phyloP scores from a whole-genome alignment of 768 basidiomycete genomes.

The Trametes gibbosa region DNA sequence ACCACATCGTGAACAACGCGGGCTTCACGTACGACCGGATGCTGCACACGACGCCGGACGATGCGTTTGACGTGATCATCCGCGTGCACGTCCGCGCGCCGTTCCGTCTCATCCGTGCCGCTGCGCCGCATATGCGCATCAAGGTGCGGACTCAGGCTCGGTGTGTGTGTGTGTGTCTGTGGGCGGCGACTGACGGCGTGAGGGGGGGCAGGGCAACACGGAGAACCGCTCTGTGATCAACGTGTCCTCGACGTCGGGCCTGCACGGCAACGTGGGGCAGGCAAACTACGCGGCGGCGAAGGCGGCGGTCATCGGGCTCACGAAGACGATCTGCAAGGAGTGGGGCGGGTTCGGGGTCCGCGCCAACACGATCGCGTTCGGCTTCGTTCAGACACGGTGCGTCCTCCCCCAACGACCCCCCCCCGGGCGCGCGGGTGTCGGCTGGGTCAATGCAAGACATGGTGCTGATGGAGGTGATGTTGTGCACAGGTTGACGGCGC shows the following conservation, averaged over 20 bases:
- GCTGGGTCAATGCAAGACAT: neutral
- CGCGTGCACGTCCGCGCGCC: slow-evolving; percentile 86
- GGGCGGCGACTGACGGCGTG: neutral
- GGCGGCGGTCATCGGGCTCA: slow-evolving; percentile 72
- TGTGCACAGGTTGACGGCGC: slow-evolving; percentile 58
- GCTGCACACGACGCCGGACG: slow-evolving; percentile 84
- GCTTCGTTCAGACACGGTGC: slow-evolving; percentile 73
- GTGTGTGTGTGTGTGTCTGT: neutral
- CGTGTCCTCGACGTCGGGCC: slow-evolving; percentile 77
- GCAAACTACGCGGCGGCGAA: slow-evolving; percentile 82
- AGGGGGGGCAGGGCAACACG: slow-evolving; percentile 42
- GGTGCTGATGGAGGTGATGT: neutral
- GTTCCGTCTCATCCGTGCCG: slow-evolving; percentile 80
- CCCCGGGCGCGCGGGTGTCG: too few relatives aligned
- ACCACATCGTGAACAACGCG: slow-evolving; percentile 85
- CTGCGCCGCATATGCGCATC: slow-evolving; percentile 81
- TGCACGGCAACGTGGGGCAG: slow-evolving; percentile 87
- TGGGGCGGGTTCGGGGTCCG: slow-evolving; percentile 84
- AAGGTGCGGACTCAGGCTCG: slow-evolving; percentile 41
- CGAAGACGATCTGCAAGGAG: slow-evolving; percentile 86
- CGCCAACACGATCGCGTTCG: slow-evolving; percentile 78
- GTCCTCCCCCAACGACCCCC: slow-evolving; percentile 12
- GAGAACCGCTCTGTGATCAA: slow-evolving; percentile 78
- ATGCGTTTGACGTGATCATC: slow-evolving; percentile 76
- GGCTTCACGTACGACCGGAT: slow-evolving; percentile 85